These are phyloP conservation scores for Candida peoriensis DNA, from an alignment of 805 yeast genomes.

Conservation along the genomic window DNA sequence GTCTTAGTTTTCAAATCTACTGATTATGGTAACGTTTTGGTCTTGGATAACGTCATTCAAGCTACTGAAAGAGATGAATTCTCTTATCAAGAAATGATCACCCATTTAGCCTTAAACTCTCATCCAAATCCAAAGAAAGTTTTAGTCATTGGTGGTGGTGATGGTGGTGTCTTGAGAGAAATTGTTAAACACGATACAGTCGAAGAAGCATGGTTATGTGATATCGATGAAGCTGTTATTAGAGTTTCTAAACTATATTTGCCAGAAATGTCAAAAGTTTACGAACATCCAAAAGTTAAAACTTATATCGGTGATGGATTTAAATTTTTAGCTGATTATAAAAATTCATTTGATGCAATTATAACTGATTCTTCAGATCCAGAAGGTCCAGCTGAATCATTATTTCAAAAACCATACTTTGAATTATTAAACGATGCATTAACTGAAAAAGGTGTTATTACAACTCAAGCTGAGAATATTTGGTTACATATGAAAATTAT, in stretches of 20 bases:
- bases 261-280: constrained; percentile 83
- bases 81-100: constrained; percentile 97
- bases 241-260: constrained; percentile 79
- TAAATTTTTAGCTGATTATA: constrained; percentile 81
- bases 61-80: constrained; percentile 97
- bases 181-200: constrained; percentile 82
- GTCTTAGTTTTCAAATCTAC: constrained; percentile 89
- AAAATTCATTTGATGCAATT: constrained; percentile 87
- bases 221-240: constrained; percentile 92
- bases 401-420: constrained; percentile 91
- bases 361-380: constrained; percentile 98
- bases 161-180: constrained; percentile 97
- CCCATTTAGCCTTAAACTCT: constrained; percentile 87
- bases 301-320: constrained; percentile 97
- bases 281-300: constrained; percentile 81
- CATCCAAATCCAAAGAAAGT: constrained; percentile 95
- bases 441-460: constrained; percentile 86
- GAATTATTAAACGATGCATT: constrained; percentile 80
- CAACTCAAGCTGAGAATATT: constrained; percentile 92
- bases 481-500: constrained; percentile 89
- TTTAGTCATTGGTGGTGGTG: constrained; percentile 97
- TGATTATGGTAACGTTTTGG: constrained; percentile 92
- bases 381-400: constrained; percentile 94
- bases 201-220: constrained; percentile 88
- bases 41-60: constrained; percentile 91